Evolutionary conservation across 805 yeast species (phyloP).

Genomic region (Sugiyamaella boreocaroliniensis): DNA sequence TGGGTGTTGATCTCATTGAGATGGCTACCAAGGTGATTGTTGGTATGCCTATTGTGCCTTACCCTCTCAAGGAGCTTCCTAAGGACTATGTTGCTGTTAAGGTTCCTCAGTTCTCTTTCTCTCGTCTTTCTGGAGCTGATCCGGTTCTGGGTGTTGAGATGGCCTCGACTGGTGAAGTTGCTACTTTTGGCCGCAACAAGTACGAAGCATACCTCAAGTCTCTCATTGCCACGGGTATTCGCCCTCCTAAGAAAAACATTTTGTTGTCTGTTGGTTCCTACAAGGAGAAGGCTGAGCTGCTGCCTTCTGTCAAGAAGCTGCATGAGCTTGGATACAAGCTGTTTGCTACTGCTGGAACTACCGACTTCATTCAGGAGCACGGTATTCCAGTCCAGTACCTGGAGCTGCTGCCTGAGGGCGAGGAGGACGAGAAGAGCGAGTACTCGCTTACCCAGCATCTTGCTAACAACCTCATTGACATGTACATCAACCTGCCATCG

Average conservation of each 20-base stretch:
- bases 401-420: constrained; percentile 71
- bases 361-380: constrained; percentile 95
- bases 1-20: constrained; percentile 92
- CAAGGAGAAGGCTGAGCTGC: constrained; percentile 89
- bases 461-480: constrained; percentile 92
- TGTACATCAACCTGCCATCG: constrained; percentile 95
- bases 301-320: constrained; percentile 79
- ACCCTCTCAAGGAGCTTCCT: constrained; percentile 84
- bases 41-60: constrained; percentile 81
- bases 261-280: constrained; percentile 91
- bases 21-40: constrained; percentile 94
- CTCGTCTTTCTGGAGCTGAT: constrained; percentile 95
- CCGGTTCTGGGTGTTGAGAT: constrained; percentile 97
- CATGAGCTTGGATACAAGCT: constrained; percentile 79
- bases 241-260: constrained; percentile 89
- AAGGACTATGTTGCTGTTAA: constrained; percentile 92
- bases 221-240: constrained; percentile 90
- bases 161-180: constrained; percentile 99
- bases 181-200: constrained; percentile 91
- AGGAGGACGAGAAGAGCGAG: constrained; percentile 72
- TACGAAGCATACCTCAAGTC: constrained; percentile 97
- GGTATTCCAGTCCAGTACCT: constrained; percentile 89
- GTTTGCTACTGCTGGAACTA: constrained; percentile 98
- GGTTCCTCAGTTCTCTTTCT: constrained; percentile 96
- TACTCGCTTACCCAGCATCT: constrained; percentile 93